Percentiles rank a stretch among this genome's conserved stretches.
Conservation (phyloP, 2,329 filamentous ascomycete genomes). For the Ophiosphaerella korrae region DNA sequence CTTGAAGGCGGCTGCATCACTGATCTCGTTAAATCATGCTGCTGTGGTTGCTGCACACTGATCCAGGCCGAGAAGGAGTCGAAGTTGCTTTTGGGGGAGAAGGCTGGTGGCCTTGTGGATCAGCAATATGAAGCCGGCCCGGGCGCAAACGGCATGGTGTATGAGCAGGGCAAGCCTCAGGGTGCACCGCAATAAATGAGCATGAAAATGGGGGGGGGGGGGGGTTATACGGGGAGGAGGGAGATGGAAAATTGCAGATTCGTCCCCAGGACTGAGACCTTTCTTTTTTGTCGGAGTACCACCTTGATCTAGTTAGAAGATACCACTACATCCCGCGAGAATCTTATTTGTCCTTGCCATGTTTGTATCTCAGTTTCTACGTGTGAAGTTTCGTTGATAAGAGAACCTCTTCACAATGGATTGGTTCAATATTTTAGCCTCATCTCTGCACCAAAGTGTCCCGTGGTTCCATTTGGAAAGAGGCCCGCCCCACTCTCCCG, state of each 20-base stretch:
- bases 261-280: too few species aligned
- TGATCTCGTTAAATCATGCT: conserved; percentile 28
- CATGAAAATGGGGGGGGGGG: background rate
- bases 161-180: background rate
- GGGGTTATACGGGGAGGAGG: background rate
- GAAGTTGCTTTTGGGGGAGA: conserved; percentile 19
- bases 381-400: too few species aligned
- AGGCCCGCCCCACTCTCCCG: too few species aligned
- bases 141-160: conserved; percentile 6
- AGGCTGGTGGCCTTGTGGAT: conserved; percentile 15
- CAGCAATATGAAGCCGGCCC: conserved; percentile 10
- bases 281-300: too few species aligned
- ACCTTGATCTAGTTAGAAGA: background rate
- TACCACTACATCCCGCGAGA: background rate
- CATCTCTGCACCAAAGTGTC: too few species aligned
- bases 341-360: too few species aligned
- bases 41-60: conserved; percentile 32
- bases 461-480: too few species aligned
- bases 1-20: conserved; percentile 26
- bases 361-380: too few species aligned
- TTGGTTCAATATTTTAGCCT: too few species aligned
- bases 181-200: background rate
- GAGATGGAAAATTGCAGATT: background rate
- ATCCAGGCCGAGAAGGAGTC: conserved; percentile 25
- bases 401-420: too few species aligned